These are phyloP conservation scores for Lyophyllum shimeji DNA, from an alignment of 768 basidiomycete species.

Conservation along the genomic window DNA sequence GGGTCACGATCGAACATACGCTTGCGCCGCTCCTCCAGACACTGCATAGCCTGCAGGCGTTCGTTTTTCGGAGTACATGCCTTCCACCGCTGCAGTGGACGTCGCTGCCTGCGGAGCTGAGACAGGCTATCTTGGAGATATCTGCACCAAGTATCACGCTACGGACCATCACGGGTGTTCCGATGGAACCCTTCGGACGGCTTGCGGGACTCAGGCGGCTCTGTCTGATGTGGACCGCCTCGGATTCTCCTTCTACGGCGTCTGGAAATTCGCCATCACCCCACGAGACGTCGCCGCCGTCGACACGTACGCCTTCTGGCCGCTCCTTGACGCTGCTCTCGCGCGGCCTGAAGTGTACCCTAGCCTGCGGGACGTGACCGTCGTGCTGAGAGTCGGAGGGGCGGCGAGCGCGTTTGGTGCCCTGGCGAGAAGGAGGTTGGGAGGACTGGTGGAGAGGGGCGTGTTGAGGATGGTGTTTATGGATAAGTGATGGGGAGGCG, in stretches of 20 bases:
- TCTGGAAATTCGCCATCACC: conserved; percentile 17
- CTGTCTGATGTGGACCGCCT: background rate
- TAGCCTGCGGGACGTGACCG: background rate
- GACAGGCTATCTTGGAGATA: conserved; percentile 1
- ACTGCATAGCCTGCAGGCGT: conserved; percentile 10
- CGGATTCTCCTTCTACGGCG: conserved; percentile 12
- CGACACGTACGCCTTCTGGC: conserved; percentile 13
- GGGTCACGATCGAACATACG: conserved; percentile 17
- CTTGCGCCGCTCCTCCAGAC: conserved; percentile 11
- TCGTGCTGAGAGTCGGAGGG: conserved; percentile 1
- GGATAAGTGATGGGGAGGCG: too few species aligned
- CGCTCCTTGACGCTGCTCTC: conserved; percentile 4
- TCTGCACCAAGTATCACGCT: conserved; percentile 6
- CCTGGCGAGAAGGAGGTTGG: background rate
- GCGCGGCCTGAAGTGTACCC: conserved; percentile 3
- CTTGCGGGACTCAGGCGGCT: conserved; percentile 1
- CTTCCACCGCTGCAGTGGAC: background rate
- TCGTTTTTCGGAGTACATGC: background rate
- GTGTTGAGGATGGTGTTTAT: conserved; percentile 2
- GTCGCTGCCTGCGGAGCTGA: background rate
- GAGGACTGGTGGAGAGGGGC: background rate
- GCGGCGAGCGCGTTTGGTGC: background rate
- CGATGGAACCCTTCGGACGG: conserved; percentile 5
- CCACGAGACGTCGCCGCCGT: conserved; percentile 9
- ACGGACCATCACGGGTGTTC: conserved; percentile 1